Conservation (phyloP, 2,329 filamentous ascomycete species). For the Alternaria tenuissima region DNA sequence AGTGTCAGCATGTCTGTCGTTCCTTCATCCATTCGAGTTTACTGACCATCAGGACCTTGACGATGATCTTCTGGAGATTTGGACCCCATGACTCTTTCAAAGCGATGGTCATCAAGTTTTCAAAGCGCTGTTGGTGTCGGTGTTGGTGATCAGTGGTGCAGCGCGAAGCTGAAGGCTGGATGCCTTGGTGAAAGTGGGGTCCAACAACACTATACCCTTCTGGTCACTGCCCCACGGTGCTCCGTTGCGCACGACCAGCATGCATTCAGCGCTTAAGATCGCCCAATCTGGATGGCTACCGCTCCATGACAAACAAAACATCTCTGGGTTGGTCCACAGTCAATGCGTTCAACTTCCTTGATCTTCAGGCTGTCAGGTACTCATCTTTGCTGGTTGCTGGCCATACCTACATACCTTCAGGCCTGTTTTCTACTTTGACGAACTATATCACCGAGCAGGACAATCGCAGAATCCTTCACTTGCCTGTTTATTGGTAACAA, state of each 20-base stretch:
- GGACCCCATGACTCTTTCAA: slow-evolving; percentile 46
- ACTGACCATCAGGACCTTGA: slow-evolving; percentile 43
- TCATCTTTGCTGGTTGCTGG: background rate
- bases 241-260: background rate
- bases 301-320: background rate
- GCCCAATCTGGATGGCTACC: background rate
- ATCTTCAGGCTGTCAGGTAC: background rate
- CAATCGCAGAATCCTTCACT: background rate
- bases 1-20: slow-evolving; percentile 26
- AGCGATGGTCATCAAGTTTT: slow-evolving; percentile 5
- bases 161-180: background rate
- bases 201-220: background rate
- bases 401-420: background rate
- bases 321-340: background rate
- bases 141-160: background rate
- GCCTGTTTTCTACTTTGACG: background rate
- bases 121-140: background rate
- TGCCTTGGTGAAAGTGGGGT: background rate
- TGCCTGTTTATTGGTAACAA: too few relatives aligned
- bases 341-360: background rate
- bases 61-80: slow-evolving; percentile 50
- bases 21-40: background rate
- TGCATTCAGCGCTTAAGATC: background rate
- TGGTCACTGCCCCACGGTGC: background rate
- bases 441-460: background rate